A percentile compares a stretch with the other conserved stretches of the same genome.
These are phyloP conservation scores for Melastoma candidum DNA, from an alignment of 441 rosid genomes.

Conservation along the genomic window DNA sequence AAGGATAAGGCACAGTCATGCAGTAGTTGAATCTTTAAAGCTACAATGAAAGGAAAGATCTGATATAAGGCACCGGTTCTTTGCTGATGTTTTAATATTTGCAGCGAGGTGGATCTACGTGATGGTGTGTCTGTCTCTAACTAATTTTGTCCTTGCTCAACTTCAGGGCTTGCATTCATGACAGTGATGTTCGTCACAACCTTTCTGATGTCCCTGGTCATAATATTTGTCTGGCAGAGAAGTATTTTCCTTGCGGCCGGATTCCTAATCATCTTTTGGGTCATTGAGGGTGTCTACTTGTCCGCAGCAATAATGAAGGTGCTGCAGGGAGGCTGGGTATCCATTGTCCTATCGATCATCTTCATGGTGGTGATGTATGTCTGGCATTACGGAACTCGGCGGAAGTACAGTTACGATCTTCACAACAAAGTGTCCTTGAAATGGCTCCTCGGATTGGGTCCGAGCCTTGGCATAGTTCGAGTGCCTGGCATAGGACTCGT, in stretches of 20 bases:
- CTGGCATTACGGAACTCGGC: conserved; percentile 87
- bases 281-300: conserved; percentile 65
- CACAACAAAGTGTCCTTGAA: conserved; percentile 88
- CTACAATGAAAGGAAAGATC: too few species aligned
- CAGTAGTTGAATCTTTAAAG: too few species aligned
- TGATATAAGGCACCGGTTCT: too few species aligned
- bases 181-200: conserved; percentile 78
- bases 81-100: too few species aligned
- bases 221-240: conserved; percentile 70
- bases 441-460: conserved; percentile 86
- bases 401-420: conserved; percentile 75
- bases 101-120: conserved; percentile 13
- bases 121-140: conserved; percentile 2
- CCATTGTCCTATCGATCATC: conserved; percentile 57
- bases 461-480: conserved; percentile 91
- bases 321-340: conserved; percentile 86
- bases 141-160: conserved; percentile 13
- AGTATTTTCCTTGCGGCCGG: conserved; percentile 37
- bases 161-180: conserved; percentile 80
- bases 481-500: conserved; percentile 92
- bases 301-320: conserved; percentile 73
- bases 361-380: conserved; percentile 70
- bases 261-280: conserved; percentile 63
- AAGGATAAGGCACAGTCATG: too few species aligned
- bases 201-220: conserved; percentile 81